Conservation (phyloP, 768 basidiomycete genomes). For the Scleroderma citrinum region DNA sequence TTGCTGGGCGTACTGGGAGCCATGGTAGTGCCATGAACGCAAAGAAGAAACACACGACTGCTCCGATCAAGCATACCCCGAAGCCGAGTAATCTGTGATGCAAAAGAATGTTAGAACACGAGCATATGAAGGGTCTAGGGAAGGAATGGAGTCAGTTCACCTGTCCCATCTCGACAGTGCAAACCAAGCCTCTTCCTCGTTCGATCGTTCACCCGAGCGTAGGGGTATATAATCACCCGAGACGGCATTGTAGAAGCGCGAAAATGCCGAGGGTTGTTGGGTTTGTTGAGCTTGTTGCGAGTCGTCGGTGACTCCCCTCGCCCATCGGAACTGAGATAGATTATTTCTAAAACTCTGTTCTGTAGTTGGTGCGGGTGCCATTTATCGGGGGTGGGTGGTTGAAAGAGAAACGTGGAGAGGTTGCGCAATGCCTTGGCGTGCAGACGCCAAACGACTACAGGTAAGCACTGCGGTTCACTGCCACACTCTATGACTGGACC, state of each 20-base stretch:
- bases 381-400: too few species aligned
- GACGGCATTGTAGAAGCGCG: conserved; percentile 81
- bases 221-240: conserved; percentile 87
- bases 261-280: conserved; percentile 49
- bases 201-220: conserved; percentile 71
- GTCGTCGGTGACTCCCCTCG: conserved; percentile 65
- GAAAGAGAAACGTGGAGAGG: too few species aligned
- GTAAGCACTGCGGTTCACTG: too few species aligned
- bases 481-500: too few species aligned
- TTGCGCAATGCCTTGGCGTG: too few species aligned
- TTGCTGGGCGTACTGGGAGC: conserved; percentile 70
- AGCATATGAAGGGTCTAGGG: too few species aligned
- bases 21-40: conserved; percentile 76
- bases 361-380: conserved; percentile 15
- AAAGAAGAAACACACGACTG: conserved; percentile 89
- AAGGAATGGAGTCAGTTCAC: conserved; percentile 18
- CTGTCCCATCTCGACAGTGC: conserved; percentile 91
- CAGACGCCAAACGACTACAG: too few species aligned
- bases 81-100: conserved; percentile 76
- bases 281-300: conserved; percentile 42
- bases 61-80: conserved; percentile 82
- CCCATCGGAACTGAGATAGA: conserved; percentile 86
- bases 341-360: conserved; percentile 71
- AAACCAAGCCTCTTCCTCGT: conserved; percentile 96
- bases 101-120: background rate